A percentile compares a stretch with the other conserved stretches of the same genome.
These are phyloP conservation scores for Balansia obtecta DNA, from an alignment of 2,329 filamentous ascomycete genomes.

Conservation along the genomic window DNA sequence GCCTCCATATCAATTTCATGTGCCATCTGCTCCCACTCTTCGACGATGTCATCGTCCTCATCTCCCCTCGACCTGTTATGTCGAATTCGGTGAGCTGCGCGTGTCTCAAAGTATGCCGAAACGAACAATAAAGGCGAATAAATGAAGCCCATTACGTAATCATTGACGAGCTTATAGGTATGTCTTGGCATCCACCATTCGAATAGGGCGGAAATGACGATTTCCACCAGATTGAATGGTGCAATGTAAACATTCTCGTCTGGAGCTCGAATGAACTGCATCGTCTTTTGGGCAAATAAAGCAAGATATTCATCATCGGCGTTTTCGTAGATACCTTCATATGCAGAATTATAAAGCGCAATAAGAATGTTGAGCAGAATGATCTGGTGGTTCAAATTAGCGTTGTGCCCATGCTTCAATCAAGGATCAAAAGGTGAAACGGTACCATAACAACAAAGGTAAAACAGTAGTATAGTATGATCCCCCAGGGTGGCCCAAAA, in stretches of 20 bases:
- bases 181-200: conserved; percentile 89
- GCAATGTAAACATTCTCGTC: conserved; percentile 98
- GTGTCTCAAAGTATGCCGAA: conserved; percentile 60
- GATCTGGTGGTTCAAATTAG: conserved; percentile 25
- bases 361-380: conserved; percentile 92
- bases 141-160: conserved; percentile 72
- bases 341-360: conserved; percentile 91
- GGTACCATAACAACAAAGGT: conserved; percentile 91
- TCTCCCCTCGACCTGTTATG: conserved; percentile 70
- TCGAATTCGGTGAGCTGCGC: conserved; percentile 52
- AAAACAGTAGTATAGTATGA: conserved; percentile 94
- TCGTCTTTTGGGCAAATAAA: conserved; percentile 84
- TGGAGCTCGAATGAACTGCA: conserved; percentile 91
- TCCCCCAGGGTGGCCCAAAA: conserved; percentile 85
- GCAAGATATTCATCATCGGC: conserved; percentile 93
- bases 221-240: conserved; percentile 87
- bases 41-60: conserved; percentile 73
- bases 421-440: background rate
- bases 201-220: conserved; percentile 64
- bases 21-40: conserved; percentile 86
- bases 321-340: conserved; percentile 88
- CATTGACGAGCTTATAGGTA: conserved; percentile 71
- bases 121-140: conserved; percentile 76
- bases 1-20: conserved; percentile 64
- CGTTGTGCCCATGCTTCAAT: background rate